Conservation (phyloP, 768 basidiomycete genomes). For the Crassisporium funariophilum region DNA sequence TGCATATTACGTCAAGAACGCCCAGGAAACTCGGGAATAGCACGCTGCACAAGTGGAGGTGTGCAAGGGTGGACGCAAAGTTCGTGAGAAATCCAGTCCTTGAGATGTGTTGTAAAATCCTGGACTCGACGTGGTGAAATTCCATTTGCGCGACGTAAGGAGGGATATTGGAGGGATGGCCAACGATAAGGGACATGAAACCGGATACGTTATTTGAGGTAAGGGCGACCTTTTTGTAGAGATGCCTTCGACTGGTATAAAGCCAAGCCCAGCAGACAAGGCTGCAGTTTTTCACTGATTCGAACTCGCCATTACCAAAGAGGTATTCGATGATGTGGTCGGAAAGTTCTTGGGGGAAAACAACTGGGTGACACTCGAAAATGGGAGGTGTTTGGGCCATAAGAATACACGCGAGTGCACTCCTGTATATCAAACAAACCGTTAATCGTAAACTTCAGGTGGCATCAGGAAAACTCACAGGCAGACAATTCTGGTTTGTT, state of each 20-base stretch:
- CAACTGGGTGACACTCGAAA: no score
- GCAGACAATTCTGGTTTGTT: no score
- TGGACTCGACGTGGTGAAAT: not conserved
- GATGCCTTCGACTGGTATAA: conserved; percentile 6
- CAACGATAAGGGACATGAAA: conserved; percentile 3
- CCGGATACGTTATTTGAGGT: not conserved
- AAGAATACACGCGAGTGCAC: no score
- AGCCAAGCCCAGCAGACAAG: conserved; percentile 17
- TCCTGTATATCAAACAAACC: no score
- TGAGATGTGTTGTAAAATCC: not conserved
- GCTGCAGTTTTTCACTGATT: conserved; percentile 13
- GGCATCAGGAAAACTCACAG: no score
- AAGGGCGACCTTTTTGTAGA: conserved; percentile 9
- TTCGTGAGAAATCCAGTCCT: not conserved
- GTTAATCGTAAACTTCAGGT: no score
- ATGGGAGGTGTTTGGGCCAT: no score
- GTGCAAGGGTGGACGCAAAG: conserved; percentile 7
- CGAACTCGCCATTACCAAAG: not conserved
- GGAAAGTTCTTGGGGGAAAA: conserved; percentile 13
- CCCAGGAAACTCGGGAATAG: conserved; percentile 1
- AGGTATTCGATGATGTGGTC: conserved; percentile 11
- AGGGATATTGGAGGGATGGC: conserved; percentile 1
- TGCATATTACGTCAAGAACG: conserved; percentile 12
- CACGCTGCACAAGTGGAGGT: conserved; percentile 4
- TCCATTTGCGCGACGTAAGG: conserved; percentile 7